phyloP scores from a whole-genome alignment of 805 yeast genomes.

The Candida alai region DNA sequence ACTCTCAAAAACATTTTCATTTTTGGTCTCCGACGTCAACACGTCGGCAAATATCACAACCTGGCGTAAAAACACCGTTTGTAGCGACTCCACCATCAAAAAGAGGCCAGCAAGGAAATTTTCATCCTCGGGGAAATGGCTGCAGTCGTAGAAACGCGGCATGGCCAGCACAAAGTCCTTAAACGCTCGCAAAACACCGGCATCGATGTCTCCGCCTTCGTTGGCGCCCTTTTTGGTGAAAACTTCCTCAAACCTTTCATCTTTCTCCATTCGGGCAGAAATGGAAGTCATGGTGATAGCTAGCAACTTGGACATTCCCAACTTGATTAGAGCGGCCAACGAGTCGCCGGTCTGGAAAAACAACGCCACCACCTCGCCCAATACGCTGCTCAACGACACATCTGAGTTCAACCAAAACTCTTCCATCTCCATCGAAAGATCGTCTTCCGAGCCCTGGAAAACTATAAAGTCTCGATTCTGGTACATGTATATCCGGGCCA shows the following conservation, averaged over 20 bases:
- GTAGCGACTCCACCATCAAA: slow-evolving; percentile 6
- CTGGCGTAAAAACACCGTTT: slow-evolving; percentile 25
- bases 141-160: background rate
- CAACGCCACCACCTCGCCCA: slow-evolving; percentile 36
- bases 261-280: slow-evolving; percentile 6
- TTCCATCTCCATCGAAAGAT: slow-evolving; percentile 14
- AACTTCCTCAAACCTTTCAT: too few species aligned
- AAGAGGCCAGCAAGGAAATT: slow-evolving; percentile 2
- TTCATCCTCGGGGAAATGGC: background rate
- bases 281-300: slow-evolving; percentile 22
- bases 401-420: slow-evolving; percentile 22
- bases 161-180: too few species aligned
- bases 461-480: slow-evolving; percentile 10
- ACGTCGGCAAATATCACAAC: slow-evolving; percentile 29
- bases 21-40: slow-evolving; percentile 24
- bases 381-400: slow-evolving; percentile 25
- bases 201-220: background rate
- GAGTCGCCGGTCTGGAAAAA: slow-evolving; percentile 46
- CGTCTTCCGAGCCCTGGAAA: slow-evolving; percentile 10
- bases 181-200: background rate
- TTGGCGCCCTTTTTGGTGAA: background rate
- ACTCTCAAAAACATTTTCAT: slow-evolving; percentile 22
- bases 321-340: slow-evolving; percentile 30
- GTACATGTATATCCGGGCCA: slow-evolving; percentile 28
- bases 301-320: slow-evolving; percentile 27